Evolutionary conservation across 495 filamentous ascomycete genomes (phyloP).

Genomic region (Lichenothelia convexa): DNA sequence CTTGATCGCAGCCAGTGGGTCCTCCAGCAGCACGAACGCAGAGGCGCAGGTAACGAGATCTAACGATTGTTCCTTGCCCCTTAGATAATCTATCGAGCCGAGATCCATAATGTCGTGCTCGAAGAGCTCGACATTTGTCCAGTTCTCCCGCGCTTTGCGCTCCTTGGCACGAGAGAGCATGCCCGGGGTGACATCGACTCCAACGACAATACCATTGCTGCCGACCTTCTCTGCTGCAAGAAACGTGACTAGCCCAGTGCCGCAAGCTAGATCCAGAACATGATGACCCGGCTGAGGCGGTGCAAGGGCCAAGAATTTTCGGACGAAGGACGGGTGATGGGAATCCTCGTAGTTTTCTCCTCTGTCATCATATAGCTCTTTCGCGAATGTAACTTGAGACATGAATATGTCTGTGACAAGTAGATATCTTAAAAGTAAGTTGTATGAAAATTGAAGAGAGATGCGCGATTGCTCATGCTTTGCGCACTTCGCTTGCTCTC

Average conservation of each 20-base stretch:
- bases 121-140: constrained; percentile 16
- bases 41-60: constrained; percentile 22
- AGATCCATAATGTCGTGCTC: constrained; percentile 23
- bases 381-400: no score
- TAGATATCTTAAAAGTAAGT: no score
- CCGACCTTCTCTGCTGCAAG: constrained; percentile 19
- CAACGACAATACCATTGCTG: constrained; percentile 19
- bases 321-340: no score
- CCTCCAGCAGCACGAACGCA: constrained; percentile 20
- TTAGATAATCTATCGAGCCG: constrained; percentile 7
- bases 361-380: no score
- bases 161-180: constrained; percentile 21
- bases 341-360: no score
- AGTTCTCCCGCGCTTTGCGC: constrained; percentile 8
- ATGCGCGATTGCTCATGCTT: no score
- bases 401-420: no score
- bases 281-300: constrained; percentile 15
- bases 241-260: constrained; percentile 24
- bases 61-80: constrained; percentile 12
- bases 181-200: constrained; percentile 24
- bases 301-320: not conserved
- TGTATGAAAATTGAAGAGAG: no score
- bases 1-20: constrained; percentile 16
- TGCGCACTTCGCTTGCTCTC: no score
- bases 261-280: constrained; percentile 28